Percentiles rank a stretch among this genome's conserved stretches.
Conservation (phyloP, 371 early-diverging fungal genomes). For the Rhizopus stolonifer region DNA sequence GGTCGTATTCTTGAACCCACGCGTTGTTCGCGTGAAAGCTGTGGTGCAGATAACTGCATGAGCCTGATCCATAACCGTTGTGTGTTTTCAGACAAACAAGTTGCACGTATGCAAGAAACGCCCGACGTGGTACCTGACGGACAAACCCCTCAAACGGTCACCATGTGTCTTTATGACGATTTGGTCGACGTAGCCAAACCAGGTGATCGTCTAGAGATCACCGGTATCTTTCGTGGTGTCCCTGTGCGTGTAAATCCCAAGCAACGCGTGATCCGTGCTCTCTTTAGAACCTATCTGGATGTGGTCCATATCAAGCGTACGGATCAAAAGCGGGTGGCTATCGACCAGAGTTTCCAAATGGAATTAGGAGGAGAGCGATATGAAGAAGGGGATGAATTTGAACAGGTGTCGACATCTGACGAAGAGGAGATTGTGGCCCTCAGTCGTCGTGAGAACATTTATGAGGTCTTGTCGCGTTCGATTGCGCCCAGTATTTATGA, state of each 20-base stretch:
- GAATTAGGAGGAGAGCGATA: conserved; percentile 32
- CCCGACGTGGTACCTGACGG: conserved; percentile 99
- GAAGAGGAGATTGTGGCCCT: conserved; percentile 65
- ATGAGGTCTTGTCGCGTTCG: conserved; percentile 80
- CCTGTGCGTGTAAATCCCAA: conserved; percentile 96
- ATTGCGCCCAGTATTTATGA: conserved; percentile 98
- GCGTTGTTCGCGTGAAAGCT: conserved; percentile 81
- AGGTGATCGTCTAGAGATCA: conserved; percentile 94
- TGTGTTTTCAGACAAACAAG: conserved; percentile 95
- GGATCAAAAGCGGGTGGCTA: conserved; percentile 70
- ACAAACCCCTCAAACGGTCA: conserved; percentile 98
- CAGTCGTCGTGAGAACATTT: conserved; percentile 66
- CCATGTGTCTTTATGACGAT: conserved; percentile 91
- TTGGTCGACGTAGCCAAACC: conserved; percentile 96
- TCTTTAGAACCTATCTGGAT: conserved; percentile 98
- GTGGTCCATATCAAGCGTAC: conserved; percentile 89
- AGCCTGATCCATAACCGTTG: conserved; percentile 92
- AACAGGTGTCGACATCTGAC: conserved; percentile 57
- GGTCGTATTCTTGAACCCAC: conserved; percentile 94
- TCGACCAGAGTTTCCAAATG: conserved; percentile 38
- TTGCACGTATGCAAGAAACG: conserved; percentile 97
- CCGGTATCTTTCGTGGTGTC: conserved; percentile 96
- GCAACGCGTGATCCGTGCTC: conserved; percentile 87
- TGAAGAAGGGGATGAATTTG: conserved; percentile 69
- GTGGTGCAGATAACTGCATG: conserved; percentile 82